Percentiles rank a stretch among this genome's conserved stretches.
Evolutionary conservation across 2,329 filamentous ascomycete species (phyloP).

Genomic region (Phyllosticta ampelicida): DNA sequence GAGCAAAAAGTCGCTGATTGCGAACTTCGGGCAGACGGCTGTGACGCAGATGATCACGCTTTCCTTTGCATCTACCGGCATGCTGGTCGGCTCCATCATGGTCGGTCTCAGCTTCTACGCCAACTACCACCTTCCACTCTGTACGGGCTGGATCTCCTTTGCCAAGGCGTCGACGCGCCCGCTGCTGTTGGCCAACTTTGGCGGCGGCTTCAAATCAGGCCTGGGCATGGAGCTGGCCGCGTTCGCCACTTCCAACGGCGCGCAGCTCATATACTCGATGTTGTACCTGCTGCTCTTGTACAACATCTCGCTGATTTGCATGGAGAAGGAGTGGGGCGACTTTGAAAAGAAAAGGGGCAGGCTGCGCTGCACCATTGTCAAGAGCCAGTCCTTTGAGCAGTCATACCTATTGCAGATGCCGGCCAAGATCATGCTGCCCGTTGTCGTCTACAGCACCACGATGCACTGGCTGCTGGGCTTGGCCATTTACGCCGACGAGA

Average conservation of each 20-base stretch:
- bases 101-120: constrained; percentile 14
- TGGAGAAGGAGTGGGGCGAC: constrained; percentile 22
- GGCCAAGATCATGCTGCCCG: constrained; percentile 20
- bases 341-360: constrained; percentile 18
- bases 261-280: constrained; percentile 22
- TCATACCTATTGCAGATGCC: constrained; percentile 23
- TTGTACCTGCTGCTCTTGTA: constrained; percentile 24
- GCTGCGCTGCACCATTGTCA: constrained; percentile 21
- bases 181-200: neutral
- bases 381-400: constrained; percentile 18
- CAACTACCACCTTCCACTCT: constrained; percentile 4
- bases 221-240: constrained; percentile 17
- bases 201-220: constrained; percentile 8
- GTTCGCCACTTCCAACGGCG: constrained; percentile 20
- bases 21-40: constrained; percentile 21
- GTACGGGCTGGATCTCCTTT: constrained; percentile 3
- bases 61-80: constrained; percentile 11
- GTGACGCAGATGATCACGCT: constrained; percentile 19
- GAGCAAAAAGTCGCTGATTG: constrained; percentile 21
- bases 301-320: constrained; percentile 20
- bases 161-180: neutral
- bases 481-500: constrained; percentile 6
- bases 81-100: constrained; percentile 16
- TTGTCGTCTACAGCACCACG: constrained; percentile 20
- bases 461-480: constrained; percentile 23